These are phyloP conservation scores for Cystobasidium ongulense DNA, from an alignment of 768 basidiomycete species.

Conservation along the genomic window DNA sequence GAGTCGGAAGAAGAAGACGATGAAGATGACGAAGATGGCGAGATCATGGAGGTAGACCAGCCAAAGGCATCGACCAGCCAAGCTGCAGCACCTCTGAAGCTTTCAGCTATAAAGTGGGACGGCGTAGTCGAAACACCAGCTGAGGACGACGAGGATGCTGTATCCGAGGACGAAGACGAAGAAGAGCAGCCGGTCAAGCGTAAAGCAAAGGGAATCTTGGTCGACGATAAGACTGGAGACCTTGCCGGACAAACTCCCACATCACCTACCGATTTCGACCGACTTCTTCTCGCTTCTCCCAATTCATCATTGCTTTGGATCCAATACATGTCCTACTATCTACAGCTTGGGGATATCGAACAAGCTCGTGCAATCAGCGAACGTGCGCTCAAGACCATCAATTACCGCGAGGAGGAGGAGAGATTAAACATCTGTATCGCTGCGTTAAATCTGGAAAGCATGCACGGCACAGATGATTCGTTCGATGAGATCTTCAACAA, in stretches of 20 bases:
- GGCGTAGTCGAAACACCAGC: constrained; percentile 42
- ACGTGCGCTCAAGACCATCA: constrained; percentile 76
- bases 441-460: constrained; percentile 83
- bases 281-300: constrained; percentile 81
- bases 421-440: constrained; percentile 97
- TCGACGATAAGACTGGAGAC: constrained; percentile 59
- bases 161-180: constrained; percentile 59
- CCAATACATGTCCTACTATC: constrained; percentile 97
- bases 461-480: constrained; percentile 75
- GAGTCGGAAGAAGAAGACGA: constrained; percentile 40
- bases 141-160: constrained; percentile 50
- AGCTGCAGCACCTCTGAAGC: constrained; percentile 33
- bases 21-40: not conserved
- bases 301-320: constrained; percentile 98
- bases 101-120: constrained; percentile 38
- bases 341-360: constrained; percentile 91
- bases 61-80: constrained; percentile 21
- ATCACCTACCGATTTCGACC: constrained; percentile 90
- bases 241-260: constrained; percentile 78
- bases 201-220: constrained; percentile 30
- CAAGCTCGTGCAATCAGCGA: constrained; percentile 82
- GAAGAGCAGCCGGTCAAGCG: constrained; percentile 49
- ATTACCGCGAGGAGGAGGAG: constrained; percentile 91
- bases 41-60: constrained; percentile 34
- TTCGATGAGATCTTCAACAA: constrained; percentile 79